Evolutionary conservation across 352 stramenopile species (phyloP).

Genomic region (Globisporangium perplexum): DNA sequence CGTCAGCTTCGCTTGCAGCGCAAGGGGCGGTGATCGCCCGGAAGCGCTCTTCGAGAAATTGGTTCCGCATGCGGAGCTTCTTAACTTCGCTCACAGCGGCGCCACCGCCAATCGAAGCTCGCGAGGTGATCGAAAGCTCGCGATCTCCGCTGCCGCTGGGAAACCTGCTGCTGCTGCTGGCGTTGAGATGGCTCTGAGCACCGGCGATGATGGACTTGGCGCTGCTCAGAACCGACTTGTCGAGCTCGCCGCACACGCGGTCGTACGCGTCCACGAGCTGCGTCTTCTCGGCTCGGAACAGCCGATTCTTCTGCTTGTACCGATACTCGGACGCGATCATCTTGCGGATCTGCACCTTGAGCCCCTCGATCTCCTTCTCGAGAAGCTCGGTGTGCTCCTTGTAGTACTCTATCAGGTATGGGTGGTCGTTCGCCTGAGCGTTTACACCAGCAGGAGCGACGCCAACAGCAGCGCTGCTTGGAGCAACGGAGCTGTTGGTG

Average conservation of each 20-base stretch:
- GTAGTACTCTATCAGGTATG: slow-evolving; percentile 65
- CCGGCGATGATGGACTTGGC: slow-evolving; percentile 30
- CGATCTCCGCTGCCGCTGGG: no score
- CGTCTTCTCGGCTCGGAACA: slow-evolving; percentile 38
- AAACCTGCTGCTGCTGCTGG: background rate
- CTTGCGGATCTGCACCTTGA: slow-evolving; percentile 70
- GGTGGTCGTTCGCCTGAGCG: slow-evolving; percentile 43
- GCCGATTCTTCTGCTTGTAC: slow-evolving; percentile 64
- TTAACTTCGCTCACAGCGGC: slow-evolving; percentile 36
- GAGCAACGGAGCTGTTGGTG: background rate
- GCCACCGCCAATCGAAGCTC: background rate
- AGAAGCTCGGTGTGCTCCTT: slow-evolving; percentile 41
- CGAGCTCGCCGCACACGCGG: slow-evolving; percentile 36
- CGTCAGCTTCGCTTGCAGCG: background rate
- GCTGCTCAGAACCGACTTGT: slow-evolving; percentile 29
- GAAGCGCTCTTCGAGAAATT: slow-evolving; percentile 59
- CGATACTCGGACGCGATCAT: slow-evolving; percentile 77
- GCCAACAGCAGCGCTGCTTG: background rate
- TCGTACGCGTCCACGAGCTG: slow-evolving; percentile 45
- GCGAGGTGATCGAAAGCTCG: background rate
- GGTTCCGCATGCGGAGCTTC: slow-evolving; percentile 45
- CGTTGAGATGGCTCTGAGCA: slow-evolving; percentile 9
- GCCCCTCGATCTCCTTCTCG: slow-evolving; percentile 45
- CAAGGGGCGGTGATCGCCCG: slow-evolving; percentile 14
- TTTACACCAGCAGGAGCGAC: background rate